phyloP scores from a whole-genome alignment of 305 asterid species.

The Nicotiana rustica region DNA sequence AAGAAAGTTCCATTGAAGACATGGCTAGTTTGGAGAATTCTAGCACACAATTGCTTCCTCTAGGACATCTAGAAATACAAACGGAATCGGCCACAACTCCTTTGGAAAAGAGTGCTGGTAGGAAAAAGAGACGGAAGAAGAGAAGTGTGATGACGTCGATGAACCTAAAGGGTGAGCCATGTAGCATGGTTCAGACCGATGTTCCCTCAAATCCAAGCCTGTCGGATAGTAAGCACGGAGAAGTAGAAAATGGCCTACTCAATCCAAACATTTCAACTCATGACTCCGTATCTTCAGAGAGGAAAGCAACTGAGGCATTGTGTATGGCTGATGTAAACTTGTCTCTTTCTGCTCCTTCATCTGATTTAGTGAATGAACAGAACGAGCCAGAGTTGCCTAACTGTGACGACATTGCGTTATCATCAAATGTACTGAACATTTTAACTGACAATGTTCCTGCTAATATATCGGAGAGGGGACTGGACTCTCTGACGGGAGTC shows the following conservation, averaged over 20 bases:
- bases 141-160: conserved; percentile 7
- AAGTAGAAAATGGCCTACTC: conserved; percentile 28
- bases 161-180: conserved; percentile 33
- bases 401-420: too few relatives aligned
- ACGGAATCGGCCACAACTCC: neutral
- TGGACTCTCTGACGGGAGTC: neutral
- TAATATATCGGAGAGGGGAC: neutral
- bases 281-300: conserved; percentile 34
- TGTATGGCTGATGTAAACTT: neutral
- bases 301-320: conserved; percentile 36
- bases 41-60: conserved; percentile 18
- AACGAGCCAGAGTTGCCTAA: too few relatives aligned
- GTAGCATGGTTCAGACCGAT: conserved; percentile 45
- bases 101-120: conserved; percentile 16
- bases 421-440: too few relatives aligned
- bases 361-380: conserved; percentile 22
- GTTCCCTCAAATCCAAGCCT: conserved; percentile 37
- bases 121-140: conserved; percentile 26
- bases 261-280: conserved; percentile 8
- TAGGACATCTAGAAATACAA: conserved; percentile 19
- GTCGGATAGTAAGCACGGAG: conserved; percentile 34
- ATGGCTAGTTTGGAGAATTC: neutral
- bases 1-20: conserved; percentile 32
- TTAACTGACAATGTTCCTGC: neutral
- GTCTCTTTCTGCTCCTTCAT: conserved; percentile 17